Conservation (phyloP, 441 rosid genomes). For the Jatropha multifida region DNA sequence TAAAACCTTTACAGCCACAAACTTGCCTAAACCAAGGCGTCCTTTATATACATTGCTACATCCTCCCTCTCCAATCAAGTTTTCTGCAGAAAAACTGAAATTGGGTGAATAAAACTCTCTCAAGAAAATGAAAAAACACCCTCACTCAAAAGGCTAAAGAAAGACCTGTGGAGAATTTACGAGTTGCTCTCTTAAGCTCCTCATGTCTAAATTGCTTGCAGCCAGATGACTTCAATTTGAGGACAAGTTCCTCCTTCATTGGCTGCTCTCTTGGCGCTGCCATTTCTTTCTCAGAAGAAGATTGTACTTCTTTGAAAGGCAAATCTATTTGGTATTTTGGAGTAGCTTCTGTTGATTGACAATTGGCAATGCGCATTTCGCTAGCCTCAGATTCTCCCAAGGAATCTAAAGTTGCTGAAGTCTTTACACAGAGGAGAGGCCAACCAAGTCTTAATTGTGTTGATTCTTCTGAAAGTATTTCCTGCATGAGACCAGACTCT, state of each 20-base stretch:
- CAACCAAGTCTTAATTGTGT: conserved; percentile 38
- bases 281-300: not conserved
- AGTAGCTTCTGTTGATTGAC: conserved; percentile 1
- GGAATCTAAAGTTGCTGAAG: conserved; percentile 19
- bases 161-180: conserved; percentile 69
- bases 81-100: conserved; percentile 39
- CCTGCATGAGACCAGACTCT: not conserved
- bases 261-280: conserved; percentile 23
- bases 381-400: conserved; percentile 24
- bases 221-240: conserved; percentile 36
- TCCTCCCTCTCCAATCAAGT: conserved; percentile 79
- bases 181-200: conserved; percentile 60
- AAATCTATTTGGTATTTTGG: conserved; percentile 5
- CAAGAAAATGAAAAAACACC: not conserved
- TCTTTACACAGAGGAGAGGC: conserved; percentile 38
- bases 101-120: not conserved
- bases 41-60: conserved; percentile 77
- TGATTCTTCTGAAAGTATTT: conserved; percentile 16
- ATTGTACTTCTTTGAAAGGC: conserved; percentile 9
- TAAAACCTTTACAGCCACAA: conserved; percentile 66
- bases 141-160: not conserved
- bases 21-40: conserved; percentile 51
- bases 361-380: not conserved
- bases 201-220: conserved; percentile 49
- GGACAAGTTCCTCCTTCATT: conserved; percentile 37